Evolutionary conservation across 169 alveolate genomes (phyloP).

Genomic region (Besnoitia besnoiti): DNA sequence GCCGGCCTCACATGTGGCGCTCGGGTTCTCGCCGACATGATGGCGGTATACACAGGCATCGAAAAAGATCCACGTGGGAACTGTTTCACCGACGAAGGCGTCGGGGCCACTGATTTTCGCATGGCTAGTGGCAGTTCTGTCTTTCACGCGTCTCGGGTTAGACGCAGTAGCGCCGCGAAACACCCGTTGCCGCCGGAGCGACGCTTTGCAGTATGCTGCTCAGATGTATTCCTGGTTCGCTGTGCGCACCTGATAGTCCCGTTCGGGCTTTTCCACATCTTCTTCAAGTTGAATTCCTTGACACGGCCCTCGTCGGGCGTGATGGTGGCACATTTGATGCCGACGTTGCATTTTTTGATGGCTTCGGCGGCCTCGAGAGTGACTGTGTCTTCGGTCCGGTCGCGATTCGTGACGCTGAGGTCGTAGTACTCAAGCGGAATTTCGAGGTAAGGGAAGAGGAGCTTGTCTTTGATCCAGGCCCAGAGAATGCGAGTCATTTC

Average conservation of each 20-base stretch:
- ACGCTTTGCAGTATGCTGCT: too few relatives aligned
- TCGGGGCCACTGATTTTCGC: too few relatives aligned
- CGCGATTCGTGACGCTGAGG: slow-evolving; percentile 90
- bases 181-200: too few relatives aligned
- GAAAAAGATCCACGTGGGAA: too few relatives aligned
- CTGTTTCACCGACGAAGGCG: too few relatives aligned
- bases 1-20: too few relatives aligned
- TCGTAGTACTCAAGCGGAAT: slow-evolving; percentile 90
- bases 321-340: slow-evolving; percentile 96
- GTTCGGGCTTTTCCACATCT: slow-evolving; percentile 96
- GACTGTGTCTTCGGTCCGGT: slow-evolving; percentile 92
- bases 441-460: slow-evolving; percentile 92
- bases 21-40: too few relatives aligned
- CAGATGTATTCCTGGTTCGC: not conserved
- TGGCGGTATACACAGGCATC: too few relatives aligned
- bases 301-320: slow-evolving; percentile 97
- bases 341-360: slow-evolving; percentile 88
- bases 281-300: slow-evolving; percentile 89
- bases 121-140: too few relatives aligned
- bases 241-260: slow-evolving; percentile 90
- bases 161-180: too few relatives aligned
- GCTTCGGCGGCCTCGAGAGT: slow-evolving; percentile 96
- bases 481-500: slow-evolving; percentile 95
- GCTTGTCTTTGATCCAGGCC: slow-evolving; percentile 91
- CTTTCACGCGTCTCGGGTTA: too few relatives aligned